Evolutionary conservation across 169 alveolate genomes (phyloP), one percentile per base, ranked within the genome.

Genomic region (Plasmodium adleri): DNA sequence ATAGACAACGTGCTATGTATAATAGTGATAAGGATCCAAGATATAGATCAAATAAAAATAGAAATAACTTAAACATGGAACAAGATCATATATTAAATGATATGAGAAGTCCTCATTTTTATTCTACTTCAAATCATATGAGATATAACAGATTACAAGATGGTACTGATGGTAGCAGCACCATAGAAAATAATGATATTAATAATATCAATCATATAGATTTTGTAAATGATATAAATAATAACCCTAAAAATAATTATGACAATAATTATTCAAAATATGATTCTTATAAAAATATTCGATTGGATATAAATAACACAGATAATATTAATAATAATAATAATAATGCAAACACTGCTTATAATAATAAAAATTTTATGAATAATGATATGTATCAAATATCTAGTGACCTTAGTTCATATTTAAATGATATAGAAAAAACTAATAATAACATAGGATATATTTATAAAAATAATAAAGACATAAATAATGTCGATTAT

Each of bases 51-150:
- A 20, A 13, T 80, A 67, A 68, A 67, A 22, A 59, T 56, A 15
- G 73, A 32, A 74, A 67, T 54, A 80, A 54, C 43, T 67, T 52
- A 47, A 67, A 80, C 49, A 28, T 80, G 0, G 80, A 80, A 10
- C 56, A 80, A 67, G 90, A 80, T 67, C 15, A 54, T 47, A 67
- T 80, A 26, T 50, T 80, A 52, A 71, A 43, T 47, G 90, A 80
- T 32, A 54, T 64, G 72, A 80, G 68, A 71, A 68, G 58, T 45
- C 39, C 66, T 3, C 67, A 68, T 80, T 80, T 68, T 50, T 68
- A 24, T 62, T 13, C 83, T n/a, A 32, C 90, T 0, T 63, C 83
- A 8, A 72, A 68, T 66, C 45, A 47, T 58, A 28, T 80, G 50
- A 80, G 72, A 24, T 80, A 26, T 62, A 80, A 80, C 28, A 26